Evolutionary conservation across 495 filamentous ascomycete species (phyloP).

Genomic region (Aspergillus heteromorphus): DNA sequence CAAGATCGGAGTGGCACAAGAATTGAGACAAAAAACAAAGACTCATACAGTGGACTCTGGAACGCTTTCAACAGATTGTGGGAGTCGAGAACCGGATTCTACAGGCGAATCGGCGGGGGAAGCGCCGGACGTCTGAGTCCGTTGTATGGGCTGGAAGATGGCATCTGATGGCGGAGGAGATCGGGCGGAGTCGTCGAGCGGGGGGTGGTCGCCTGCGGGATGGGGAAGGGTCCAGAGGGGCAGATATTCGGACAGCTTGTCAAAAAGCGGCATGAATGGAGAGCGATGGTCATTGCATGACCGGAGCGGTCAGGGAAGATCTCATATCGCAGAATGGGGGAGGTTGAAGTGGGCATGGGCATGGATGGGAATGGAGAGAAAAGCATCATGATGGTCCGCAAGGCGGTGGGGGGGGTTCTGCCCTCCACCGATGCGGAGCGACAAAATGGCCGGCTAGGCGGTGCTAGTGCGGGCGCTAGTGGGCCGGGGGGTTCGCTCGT

Average conservation of each 20-base stretch:
- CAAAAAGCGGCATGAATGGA: conserved; percentile 13
- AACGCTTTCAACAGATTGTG: neutral
- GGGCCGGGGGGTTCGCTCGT: neutral
- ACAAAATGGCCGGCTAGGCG: neutral
- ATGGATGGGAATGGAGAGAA: neutral
- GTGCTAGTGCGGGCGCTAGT: neutral
- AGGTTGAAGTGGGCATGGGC: neutral
- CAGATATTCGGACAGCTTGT: conserved; percentile 7
- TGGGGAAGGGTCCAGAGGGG: conserved; percentile 5
- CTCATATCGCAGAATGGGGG: neutral
- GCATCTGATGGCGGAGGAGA: conserved; percentile 16
- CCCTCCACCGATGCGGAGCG: neutral
- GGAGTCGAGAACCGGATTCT: neutral
- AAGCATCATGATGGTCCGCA: conserved; percentile 19
- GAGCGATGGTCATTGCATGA: conserved; percentile 10
- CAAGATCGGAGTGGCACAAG: neutral
- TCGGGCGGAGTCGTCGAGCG: conserved; percentile 1
- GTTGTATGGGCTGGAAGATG: conserved; percentile 13
- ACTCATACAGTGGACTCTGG: neutral
- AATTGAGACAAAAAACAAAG: neutral
- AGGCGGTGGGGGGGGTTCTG: conserved; percentile 29
- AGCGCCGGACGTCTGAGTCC: conserved; percentile 20
- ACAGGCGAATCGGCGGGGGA: conserved; percentile 12
- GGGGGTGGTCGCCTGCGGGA: neutral
- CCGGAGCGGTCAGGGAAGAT: neutral